Evolutionary conservation across 768 basidiomycete species (phyloP), one percentile per base, ranked within the genome.

Genomic region (Mycena rebaudengoi): DNA sequence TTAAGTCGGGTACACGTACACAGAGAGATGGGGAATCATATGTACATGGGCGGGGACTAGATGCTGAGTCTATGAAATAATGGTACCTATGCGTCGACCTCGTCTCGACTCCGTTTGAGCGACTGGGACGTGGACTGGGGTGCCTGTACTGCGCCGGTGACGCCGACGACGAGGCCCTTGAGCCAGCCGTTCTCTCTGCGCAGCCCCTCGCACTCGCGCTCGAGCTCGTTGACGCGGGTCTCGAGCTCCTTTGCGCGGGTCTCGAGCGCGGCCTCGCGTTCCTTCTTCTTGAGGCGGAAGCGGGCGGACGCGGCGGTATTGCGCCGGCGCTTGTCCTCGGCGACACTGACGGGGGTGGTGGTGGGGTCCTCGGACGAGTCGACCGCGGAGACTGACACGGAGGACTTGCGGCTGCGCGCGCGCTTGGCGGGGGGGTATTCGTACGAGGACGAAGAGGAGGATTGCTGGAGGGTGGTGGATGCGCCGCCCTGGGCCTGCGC

Each of bases 261-360:
- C 78, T 97, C 96, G 21, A 97, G 81, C 16, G 96, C 95, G 2
- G 88, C 90, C 79, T 98, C 96, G 14, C 96, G 85, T 77, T 96
- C 94, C 82, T 98, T 98, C 84, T 98, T 98, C 85, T 97, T 98
- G 72, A 95, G 77, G 62, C 95, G 86, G 84, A 98, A 98, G 8
- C 95, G 91, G 30, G 95, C 95, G 54, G 92, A 94, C 0, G 95
- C 95, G 1, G 94, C 94, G 0, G 95, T 98, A 75, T 98, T 98
- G 45, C 95, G 82, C 60, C 95, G 85, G n/a, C 95, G 90, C 74
- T 97, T 97, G 77, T 97, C 95, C 76, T 97, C 95, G 0, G 90
- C 76, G 6, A 89, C 80, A 7, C 85, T 85, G 3, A 88, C 21
- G 0, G 78, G 54, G 7, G 74, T 74, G 33, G 52, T 21, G 23